Conservation (phyloP, 116 monocot species). For the Dioscorea cayenensis region DNA sequence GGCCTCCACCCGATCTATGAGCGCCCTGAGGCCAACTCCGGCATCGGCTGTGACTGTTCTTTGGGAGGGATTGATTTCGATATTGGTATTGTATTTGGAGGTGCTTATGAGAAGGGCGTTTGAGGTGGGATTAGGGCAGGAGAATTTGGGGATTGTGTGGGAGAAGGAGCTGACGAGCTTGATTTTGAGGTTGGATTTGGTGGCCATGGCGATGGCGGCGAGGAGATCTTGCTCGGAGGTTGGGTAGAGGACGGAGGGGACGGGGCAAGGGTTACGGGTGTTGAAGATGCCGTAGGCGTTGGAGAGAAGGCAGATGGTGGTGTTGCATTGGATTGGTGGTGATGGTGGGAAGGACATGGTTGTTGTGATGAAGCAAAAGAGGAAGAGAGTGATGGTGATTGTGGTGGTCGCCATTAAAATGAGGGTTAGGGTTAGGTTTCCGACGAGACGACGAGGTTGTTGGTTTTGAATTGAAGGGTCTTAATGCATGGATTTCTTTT, state of each 20-base stretch:
- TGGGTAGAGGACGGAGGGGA: slow-evolving; percentile 44
- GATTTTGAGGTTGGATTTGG: slow-evolving; percentile 17
- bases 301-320: slow-evolving; percentile 42
- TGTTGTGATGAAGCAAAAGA: background rate
- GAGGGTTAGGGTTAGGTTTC: too few relatives aligned
- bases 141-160: slow-evolving; percentile 72
- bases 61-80: slow-evolving; percentile 23
- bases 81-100: slow-evolving; percentile 16
- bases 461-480: too few relatives aligned
- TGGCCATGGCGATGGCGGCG: slow-evolving; percentile 38
- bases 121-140: slow-evolving; percentile 33
- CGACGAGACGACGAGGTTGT: too few relatives aligned
- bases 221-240: slow-evolving; percentile 39
- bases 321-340: slow-evolving; percentile 33
- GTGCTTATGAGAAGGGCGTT: slow-evolving; percentile 55
- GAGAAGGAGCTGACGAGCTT: slow-evolving; percentile 67
- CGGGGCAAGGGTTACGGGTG: slow-evolving; percentile 30
- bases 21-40: slow-evolving; percentile 48
- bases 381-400: too few relatives aligned
- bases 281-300: slow-evolving; percentile 67
- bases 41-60: slow-evolving; percentile 43
- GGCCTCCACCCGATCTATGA: slow-evolving; percentile 57
- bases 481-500: too few relatives aligned
- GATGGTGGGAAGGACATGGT: slow-evolving; percentile 29
- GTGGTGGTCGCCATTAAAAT: too few relatives aligned